A percentile compares a stretch with the other conserved stretches of the same genome.
These are phyloP conservation scores for Wickerhamiella pararugosa DNA, from an alignment of 1,139 yeast genomes.

Conservation along the genomic window DNA sequence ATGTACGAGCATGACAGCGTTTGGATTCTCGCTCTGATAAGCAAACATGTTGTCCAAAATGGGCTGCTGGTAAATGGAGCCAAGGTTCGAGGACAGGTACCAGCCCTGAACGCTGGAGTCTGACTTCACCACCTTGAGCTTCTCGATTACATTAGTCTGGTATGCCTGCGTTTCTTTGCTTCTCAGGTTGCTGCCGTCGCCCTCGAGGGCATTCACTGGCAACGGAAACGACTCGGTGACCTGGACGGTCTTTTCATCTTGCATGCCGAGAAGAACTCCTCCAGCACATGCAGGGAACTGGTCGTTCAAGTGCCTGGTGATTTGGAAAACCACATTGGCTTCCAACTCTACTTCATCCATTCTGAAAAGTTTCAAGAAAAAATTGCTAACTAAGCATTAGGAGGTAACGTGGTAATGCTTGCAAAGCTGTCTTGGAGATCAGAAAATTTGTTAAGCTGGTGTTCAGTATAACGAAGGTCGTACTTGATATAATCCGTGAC, in stretches of 20 bases:
- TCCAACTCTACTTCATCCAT: slow-evolving; percentile 20
- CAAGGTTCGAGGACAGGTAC: slow-evolving; percentile 60
- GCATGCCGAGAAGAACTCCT: slow-evolving; percentile 70
- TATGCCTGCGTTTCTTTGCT: slow-evolving; percentile 50
- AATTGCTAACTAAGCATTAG: too few species aligned
- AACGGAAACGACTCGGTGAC: slow-evolving; percentile 48
- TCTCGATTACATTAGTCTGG: slow-evolving; percentile 53
- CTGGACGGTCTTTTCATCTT: slow-evolving; percentile 35
- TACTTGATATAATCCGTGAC: too few species aligned
- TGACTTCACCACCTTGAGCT: slow-evolving; percentile 46
- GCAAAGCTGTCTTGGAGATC: too few species aligned
- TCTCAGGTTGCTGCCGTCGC: slow-evolving; percentile 26
- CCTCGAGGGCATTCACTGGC: slow-evolving; percentile 35
- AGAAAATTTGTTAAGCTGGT: too few species aligned
- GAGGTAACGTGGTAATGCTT: too few species aligned
- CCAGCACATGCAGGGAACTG: slow-evolving; percentile 50
- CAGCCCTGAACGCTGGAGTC: slow-evolving; percentile 72
- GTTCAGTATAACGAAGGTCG: too few species aligned
- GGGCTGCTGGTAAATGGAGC: slow-evolving; percentile 51
- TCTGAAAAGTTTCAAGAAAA: too few species aligned
- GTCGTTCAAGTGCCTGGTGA: slow-evolving; percentile 61
- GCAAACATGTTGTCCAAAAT: slow-evolving; percentile 53
- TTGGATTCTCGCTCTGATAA: slow-evolving; percentile 47
- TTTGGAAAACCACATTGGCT: slow-evolving; percentile 43
- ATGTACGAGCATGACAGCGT: slow-evolving; percentile 53